Percentiles rank a stretch among this genome's conserved stretches.
Evolutionary conservation across 768 basidiomycete species (phyloP).

Genomic region (Astraeus odoratus): DNA sequence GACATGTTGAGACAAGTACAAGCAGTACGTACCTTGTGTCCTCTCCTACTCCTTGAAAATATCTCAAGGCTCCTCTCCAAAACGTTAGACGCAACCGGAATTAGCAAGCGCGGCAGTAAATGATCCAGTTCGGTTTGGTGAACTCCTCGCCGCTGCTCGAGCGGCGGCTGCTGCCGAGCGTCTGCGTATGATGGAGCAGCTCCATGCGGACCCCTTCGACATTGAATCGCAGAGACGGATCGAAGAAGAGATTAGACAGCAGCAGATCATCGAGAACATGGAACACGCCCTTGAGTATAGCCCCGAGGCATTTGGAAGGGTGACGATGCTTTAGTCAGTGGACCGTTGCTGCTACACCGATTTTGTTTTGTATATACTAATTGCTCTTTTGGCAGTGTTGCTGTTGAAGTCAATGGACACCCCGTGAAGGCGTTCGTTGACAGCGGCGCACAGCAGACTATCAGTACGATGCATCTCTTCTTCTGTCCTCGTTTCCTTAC

Average conservation of each 20-base stretch:
- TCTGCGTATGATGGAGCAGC: conserved; percentile 53
- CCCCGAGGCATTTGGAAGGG: conserved; percentile 89
- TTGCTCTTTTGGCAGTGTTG: conserved; percentile 45
- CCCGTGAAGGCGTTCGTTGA: conserved; percentile 97
- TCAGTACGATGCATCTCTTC: conserved; percentile 55
- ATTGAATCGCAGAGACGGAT: conserved; percentile 89
- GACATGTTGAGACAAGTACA: conserved; percentile 66
- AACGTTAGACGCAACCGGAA: conserved; percentile 68
- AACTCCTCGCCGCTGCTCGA: conserved; percentile 54
- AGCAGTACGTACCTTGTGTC: conserved; percentile 37
- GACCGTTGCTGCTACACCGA: not conserved
- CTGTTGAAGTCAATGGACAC: conserved; percentile 85
- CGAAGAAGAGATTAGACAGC: conserved; percentile 86
- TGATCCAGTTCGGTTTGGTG: conserved; percentile 69
- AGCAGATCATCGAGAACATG: conserved; percentile 88
- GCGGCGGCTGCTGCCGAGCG: conserved; percentile 48
- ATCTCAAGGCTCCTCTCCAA: not conserved
- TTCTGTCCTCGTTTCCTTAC: not conserved
- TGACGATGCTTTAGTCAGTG: conserved; percentile 94
- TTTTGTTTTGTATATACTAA: conserved; percentile 1
- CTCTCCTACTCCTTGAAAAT: not conserved
- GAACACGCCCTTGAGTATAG: conserved; percentile 90
- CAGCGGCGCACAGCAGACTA: conserved; percentile 94
- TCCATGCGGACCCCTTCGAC: conserved; percentile 88
- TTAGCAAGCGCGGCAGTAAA: conserved; percentile 62